Base-by-base conservation (phyloP, 108 stramenopile species). In the Nitzschia inconspicua region DNA sequence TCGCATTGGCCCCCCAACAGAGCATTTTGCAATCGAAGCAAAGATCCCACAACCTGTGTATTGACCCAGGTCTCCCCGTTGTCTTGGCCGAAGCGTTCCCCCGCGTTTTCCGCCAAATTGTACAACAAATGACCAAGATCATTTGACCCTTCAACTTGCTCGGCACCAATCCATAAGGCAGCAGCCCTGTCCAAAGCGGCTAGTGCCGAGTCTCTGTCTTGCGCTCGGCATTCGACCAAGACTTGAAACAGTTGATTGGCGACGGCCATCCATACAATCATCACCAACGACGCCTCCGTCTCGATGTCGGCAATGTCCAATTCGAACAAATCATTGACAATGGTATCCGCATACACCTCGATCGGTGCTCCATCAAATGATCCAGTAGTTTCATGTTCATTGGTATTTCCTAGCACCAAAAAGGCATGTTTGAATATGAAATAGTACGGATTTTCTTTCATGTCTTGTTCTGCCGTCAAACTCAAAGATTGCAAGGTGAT, bases 201-300 rank as follows among this genome's bases (percentile, higher is more conserved):
- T 9, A 68, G 13, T 50, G 57, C 68, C 1, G 56, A 32, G 14
- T 49, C 42, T 8, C 19, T 24, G 27, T 73, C 51, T 24, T 49
- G 62, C n/a, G 53, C 30, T 35, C 43, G 46, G 63, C 88, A 93
- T 10, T 73, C 32, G 8, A 41, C 31, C 37, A 81, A 39, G 20
- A 66, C 79, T 22, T 82, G 63, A 58, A 83, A 84, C 0, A 93
- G 62, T 13, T 71, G 37, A 60, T 86, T 72, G 0, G 71, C 74
- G 30, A 65, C 68, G 1, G 76, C 80, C 88, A 89, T 93, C 83
- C 85, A 85, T 47, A 93, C 70, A 44, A 66, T 83, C 10, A 83
- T 44, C 7, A 79, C 70, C 16, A 85, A 7, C 13, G 76, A 56
- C 14, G 71, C 84, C 14, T 80, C 79, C 8, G 77, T 53, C 62